Percentiles rank a stretch among this genome's conserved stretches.
These are phyloP conservation scores for Deinandra increscens DNA, from an alignment of 129 eudicot species.

Conservation along the genomic window DNA sequence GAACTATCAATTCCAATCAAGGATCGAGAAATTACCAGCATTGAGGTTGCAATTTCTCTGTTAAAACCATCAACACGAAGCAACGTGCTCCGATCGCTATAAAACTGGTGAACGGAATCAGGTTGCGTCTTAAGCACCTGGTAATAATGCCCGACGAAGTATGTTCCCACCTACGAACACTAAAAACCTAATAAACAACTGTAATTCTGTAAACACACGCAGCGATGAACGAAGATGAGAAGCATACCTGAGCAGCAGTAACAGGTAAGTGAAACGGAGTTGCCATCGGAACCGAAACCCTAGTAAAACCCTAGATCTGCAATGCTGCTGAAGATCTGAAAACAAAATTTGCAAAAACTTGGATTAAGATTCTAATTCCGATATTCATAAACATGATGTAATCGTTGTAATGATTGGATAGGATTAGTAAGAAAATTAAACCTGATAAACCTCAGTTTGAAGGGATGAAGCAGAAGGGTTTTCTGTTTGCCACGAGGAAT, in stretches of 20 bases:
- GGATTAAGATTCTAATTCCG: background rate
- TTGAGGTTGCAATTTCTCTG: conserved; percentile 64
- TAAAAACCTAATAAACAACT: conserved; percentile 3
- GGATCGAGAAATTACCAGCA: conserved; percentile 55
- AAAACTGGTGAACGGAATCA: conserved; percentile 66
- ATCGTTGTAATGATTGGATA: no score
- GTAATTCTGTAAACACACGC: background rate
- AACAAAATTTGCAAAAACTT: conserved; percentile 2
- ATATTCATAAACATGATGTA: background rate
- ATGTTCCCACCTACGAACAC: conserved; percentile 61
- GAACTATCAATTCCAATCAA: no score
- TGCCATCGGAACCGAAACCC: conserved; percentile 45
- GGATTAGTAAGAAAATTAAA: background rate
- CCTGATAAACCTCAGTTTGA: conserved; percentile 11
- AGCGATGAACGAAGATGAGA: background rate
- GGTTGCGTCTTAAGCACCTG: conserved; percentile 67
- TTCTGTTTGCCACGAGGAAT: background rate
- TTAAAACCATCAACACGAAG: conserved; percentile 64
- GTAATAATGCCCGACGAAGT: conserved; percentile 76
- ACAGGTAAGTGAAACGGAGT: conserved; percentile 62
- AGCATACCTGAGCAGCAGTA: conserved; percentile 70
- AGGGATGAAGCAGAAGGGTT: conserved; percentile 22
- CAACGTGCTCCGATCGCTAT: conserved; percentile 69
- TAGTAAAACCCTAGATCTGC: conserved; percentile 62
- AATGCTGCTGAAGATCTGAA: conserved; percentile 41